A percentile compares a stretch with the other conserved stretches of the same genome.
Conservation (phyloP, 2,329 filamentous ascomycete genomes). For the Alternaria arborescens region DNA sequence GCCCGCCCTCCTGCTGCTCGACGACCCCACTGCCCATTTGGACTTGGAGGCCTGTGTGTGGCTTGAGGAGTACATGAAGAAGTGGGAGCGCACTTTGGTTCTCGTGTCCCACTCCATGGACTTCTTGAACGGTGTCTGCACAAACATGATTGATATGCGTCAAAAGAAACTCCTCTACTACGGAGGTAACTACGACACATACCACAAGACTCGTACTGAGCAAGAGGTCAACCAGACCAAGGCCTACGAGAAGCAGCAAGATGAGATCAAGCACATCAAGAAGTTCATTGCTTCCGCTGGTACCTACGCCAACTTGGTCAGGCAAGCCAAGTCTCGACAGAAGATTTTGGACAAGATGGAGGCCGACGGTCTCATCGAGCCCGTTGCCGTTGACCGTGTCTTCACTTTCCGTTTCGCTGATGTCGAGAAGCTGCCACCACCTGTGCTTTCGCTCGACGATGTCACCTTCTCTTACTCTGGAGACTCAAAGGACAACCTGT, state of each 20-base stretch:
- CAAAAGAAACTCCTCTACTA: slow-evolving; percentile 90
- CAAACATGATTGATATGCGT: slow-evolving; percentile 99
- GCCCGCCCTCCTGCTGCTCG: slow-evolving; percentile 92
- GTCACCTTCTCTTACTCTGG: slow-evolving; percentile 99
- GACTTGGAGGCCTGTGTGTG: slow-evolving; percentile 99
- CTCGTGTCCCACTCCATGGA: slow-evolving; percentile 98
- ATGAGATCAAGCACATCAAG: slow-evolving; percentile 99
- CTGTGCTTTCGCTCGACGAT: slow-evolving; percentile 93
- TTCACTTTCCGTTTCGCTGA: slow-evolving; percentile 99
- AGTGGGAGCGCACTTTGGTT: slow-evolving; percentile 97
- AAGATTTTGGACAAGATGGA: slow-evolving; percentile 99
- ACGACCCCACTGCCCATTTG: slow-evolving; percentile 98
- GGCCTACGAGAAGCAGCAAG: slow-evolving; percentile 98
- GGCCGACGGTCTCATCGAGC: slow-evolving; percentile 97
- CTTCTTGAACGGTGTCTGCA: slow-evolving; percentile 98
- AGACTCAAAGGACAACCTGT: slow-evolving; percentile 86
- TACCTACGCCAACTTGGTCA: slow-evolving; percentile 99
- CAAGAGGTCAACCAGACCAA: slow-evolving; percentile 99
- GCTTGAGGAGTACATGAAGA: slow-evolving; percentile 99
- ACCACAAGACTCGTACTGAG: slow-evolving; percentile 92
- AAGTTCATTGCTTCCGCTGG: slow-evolving; percentile 99
- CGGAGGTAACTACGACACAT: slow-evolving; percentile 98
- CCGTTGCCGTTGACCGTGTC: slow-evolving; percentile 81
- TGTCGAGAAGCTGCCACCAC: slow-evolving; percentile 98
- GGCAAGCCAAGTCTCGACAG: slow-evolving; percentile 98